Conservation (phyloP, 805 yeast species). For the Metschnikowia corniflorae region DNA sequence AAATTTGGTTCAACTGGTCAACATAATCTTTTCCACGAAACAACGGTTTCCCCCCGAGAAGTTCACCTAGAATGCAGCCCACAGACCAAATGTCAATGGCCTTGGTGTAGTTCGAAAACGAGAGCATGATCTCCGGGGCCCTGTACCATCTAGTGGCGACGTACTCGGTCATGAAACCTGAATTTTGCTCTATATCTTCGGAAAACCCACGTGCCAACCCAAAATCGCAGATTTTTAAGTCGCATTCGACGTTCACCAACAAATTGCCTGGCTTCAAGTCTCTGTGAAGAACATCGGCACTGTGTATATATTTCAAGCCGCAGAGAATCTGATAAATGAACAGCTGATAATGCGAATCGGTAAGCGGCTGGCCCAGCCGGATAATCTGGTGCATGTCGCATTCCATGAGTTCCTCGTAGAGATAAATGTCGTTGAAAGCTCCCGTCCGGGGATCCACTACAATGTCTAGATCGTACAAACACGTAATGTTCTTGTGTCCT, state of each 20-base stretch:
- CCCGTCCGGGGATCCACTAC: slow-evolving; percentile 61
- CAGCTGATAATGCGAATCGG: slow-evolving; percentile 93
- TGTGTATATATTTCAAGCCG: slow-evolving; percentile 85
- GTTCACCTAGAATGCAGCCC: slow-evolving; percentile 94
- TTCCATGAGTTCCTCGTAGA: slow-evolving; percentile 96
- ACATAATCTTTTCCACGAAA: slow-evolving; percentile 96
- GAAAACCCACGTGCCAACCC: slow-evolving; percentile 93
- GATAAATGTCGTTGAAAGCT: slow-evolving; percentile 83
- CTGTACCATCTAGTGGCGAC: slow-evolving; percentile 99
- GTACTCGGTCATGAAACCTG: slow-evolving; percentile 94
- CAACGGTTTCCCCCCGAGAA: slow-evolving; percentile 84
- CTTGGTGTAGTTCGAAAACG: slow-evolving; percentile 90
- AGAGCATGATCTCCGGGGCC: slow-evolving; percentile 96
- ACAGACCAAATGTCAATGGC: slow-evolving; percentile 98
- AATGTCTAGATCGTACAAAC: slow-evolving; percentile 90
- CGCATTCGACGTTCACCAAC: slow-evolving; percentile 93
- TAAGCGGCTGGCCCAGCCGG: slow-evolving; percentile 85
- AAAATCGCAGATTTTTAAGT: slow-evolving; percentile 92
- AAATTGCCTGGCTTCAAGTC: slow-evolving; percentile 94
- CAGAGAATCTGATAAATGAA: slow-evolving; percentile 89
- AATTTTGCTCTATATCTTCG: slow-evolving; percentile 75
- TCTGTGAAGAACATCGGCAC: slow-evolving; percentile 89
- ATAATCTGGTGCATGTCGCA: slow-evolving; percentile 98
- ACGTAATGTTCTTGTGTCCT: slow-evolving; percentile 94
- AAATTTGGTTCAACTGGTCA: slow-evolving; percentile 86